phyloP scores from a whole-genome alignment of 176 grass and related monocot species.

The Cenchrus purpureus region DNA sequence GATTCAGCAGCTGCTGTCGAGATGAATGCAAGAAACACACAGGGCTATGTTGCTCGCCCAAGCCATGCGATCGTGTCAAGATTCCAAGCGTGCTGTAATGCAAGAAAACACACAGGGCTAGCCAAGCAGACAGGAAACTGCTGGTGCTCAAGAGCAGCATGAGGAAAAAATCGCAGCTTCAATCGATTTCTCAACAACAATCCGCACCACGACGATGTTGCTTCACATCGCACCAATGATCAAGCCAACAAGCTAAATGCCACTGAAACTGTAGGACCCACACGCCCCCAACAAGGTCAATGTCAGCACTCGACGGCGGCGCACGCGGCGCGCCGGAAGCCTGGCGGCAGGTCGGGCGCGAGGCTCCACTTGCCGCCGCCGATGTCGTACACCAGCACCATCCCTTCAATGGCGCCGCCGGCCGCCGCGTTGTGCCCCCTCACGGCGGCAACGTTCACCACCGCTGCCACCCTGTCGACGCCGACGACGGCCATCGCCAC shows the following conservation, averaged over 20 bases:
- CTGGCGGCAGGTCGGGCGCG: conserved; percentile 58
- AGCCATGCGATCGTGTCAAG: too few relatives aligned
- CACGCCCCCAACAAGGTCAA: too few relatives aligned
- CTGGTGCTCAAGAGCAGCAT: background rate
- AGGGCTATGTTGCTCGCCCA: too few relatives aligned
- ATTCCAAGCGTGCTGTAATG: background rate
- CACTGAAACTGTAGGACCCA: background rate
- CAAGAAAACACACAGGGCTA: background rate
- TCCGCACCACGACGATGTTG: background rate
- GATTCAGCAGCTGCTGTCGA: too few relatives aligned
- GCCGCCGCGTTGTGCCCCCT: conserved; percentile 35
- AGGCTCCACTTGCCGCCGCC: conserved; percentile 65
- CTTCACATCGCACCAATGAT: background rate
- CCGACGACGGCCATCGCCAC: conserved; percentile 70
- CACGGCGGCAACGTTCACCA: conserved; percentile 61
- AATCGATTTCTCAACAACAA: conserved; percentile 23
- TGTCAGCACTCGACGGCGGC: conserved; percentile 68
- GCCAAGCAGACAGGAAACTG: background rate
- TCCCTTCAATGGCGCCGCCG: conserved; percentile 44
- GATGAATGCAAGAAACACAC: too few relatives aligned
- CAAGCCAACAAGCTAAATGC: background rate
- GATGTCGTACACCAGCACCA: conserved; percentile 82
- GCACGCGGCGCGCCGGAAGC: conserved; percentile 59
- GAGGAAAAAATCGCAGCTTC: background rate
- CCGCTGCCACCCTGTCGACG: conserved; percentile 52